Conservation (phyloP, 495 filamentous ascomycete species). For the Trichoderma gamsii region DNA sequence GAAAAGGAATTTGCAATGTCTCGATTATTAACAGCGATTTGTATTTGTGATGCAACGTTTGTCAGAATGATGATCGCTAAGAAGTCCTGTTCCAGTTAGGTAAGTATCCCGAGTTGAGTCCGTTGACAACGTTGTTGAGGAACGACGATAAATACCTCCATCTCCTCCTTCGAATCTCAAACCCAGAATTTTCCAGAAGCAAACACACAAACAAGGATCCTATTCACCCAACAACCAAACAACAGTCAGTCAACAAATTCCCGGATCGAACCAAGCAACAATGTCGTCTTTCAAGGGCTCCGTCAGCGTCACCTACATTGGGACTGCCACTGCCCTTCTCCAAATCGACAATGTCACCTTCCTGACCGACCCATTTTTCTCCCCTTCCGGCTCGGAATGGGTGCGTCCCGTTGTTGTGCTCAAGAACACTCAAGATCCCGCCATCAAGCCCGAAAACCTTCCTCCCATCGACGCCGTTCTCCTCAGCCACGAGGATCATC, state of each 20-base stretch:
- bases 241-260: neutral
- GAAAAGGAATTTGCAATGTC: neutral
- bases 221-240: neutral
- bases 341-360: slow-evolving; percentile 42
- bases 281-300: slow-evolving; percentile 18
- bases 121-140: neutral
- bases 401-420: slow-evolving; percentile 28
- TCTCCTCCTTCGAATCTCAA: neutral
- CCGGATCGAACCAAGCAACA: neutral
- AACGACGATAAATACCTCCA: too few relatives aligned
- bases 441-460: slow-evolving; percentile 33
- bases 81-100: neutral
- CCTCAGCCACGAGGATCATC: slow-evolving; percentile 52
- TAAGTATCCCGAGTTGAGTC: neutral
- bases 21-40: neutral
- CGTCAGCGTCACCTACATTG: slow-evolving; percentile 41
- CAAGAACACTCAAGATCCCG: slow-evolving; percentile 31
- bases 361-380: slow-evolving; percentile 52
- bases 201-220: neutral
- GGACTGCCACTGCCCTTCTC: slow-evolving; percentile 47
- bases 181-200: neutral
- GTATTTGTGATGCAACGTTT: neutral
- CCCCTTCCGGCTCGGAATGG: slow-evolving; percentile 36
- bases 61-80: neutral
- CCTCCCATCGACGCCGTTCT: slow-evolving; percentile 48